These are phyloP conservation scores for Collariella sp. DNA, from an alignment of 495 filamentous ascomycete genomes.

Conservation along the genomic window DNA sequence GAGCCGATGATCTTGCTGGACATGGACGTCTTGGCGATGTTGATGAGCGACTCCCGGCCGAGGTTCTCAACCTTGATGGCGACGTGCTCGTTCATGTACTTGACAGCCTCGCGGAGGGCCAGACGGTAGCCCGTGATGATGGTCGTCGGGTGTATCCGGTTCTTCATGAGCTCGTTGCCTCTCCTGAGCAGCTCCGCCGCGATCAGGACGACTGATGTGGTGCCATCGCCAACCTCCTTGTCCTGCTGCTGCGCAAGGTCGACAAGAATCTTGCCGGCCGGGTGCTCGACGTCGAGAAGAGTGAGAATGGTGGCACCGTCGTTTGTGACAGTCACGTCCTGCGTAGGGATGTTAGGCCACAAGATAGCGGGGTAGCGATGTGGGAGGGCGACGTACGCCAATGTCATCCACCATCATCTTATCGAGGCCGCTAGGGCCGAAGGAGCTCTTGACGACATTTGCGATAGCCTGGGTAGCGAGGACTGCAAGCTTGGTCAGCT, in stretches of 20 bases:
- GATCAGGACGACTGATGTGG: slow-evolving; percentile 94
- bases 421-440: slow-evolving; percentile 91
- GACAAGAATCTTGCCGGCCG: slow-evolving; percentile 95
- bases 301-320: slow-evolving; percentile 95
- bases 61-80: slow-evolving; percentile 88
- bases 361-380: slow-evolving; percentile 1
- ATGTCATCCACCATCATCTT: slow-evolving; percentile 99
- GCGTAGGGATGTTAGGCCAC: slow-evolving; percentile 20
- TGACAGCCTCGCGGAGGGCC: slow-evolving; percentile 89
- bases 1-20: slow-evolving; percentile 96
- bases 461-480: slow-evolving; percentile 93
- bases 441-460: slow-evolving; percentile 98
- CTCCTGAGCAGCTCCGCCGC: slow-evolving; percentile 89
- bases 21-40: slow-evolving; percentile 98
- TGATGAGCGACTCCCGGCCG: slow-evolving; percentile 80
- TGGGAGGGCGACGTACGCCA: slow-evolving; percentile 52
- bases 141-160: slow-evolving; percentile 98
- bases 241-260: slow-evolving; percentile 98
- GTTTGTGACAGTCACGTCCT: slow-evolving; percentile 99
- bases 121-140: slow-evolving; percentile 98
- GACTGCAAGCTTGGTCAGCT: slow-evolving; percentile 47
- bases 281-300: slow-evolving; percentile 93
- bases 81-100: slow-evolving; percentile 98
- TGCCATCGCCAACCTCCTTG: slow-evolving; percentile 97
- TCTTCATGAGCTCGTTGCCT: slow-evolving; percentile 97